Base-by-base conservation (phyloP, 2,329 filamentous ascomycete species). In the Aspergillus luchuensis region DNA sequence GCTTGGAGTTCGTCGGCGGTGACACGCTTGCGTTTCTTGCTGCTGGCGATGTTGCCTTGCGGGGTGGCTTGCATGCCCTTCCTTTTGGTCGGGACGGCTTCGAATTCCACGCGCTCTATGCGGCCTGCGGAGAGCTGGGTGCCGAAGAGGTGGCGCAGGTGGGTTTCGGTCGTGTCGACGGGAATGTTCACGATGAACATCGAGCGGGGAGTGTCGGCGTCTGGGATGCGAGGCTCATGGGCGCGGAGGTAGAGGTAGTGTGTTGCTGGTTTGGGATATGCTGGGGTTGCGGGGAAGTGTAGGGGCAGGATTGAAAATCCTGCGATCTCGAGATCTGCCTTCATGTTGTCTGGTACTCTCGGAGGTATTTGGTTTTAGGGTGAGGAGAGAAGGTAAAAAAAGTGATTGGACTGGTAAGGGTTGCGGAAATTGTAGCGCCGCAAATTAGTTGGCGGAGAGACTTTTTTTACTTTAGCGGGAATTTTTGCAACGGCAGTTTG, bases 161-260 rank as follows among this genome's bases (percentile, higher is more conserved):
- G 91, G 1, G 82, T 76, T 59, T 91, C 88, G 4, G 91, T 96
- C 61, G 91, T 89, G 72, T 97, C 93, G 64, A 89, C 82, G 6
- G 95, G 95, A 0, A 96, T 80, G 71, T 99, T 98, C 65, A 93
- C 90, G n/a, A 96, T 74, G 77, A 97, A 99, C 17, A 99, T 83
- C 63, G 91, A 92, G 68, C 93, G 88, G 15, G 86, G 80, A 68
- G 94, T 90, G 75, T 90, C 85, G 57, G 85, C 82, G 7, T 89
- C 90, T 13, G 91, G 87, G 43, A 91, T 84, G 78, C 90, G 91
- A 62, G 94, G 92, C 49, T 88, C 84, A 77, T 98, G 93, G 58
- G 87, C 87, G 66, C 91, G 91, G 58, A 98, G 79, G 79, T 97
- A 97, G 70, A 98, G 81, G 77, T 93, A 91, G 79, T 98, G 95